Base-by-base conservation (phyloP, 1,284 basidiomycete species). In the Heimioporus retisporus region DNA sequence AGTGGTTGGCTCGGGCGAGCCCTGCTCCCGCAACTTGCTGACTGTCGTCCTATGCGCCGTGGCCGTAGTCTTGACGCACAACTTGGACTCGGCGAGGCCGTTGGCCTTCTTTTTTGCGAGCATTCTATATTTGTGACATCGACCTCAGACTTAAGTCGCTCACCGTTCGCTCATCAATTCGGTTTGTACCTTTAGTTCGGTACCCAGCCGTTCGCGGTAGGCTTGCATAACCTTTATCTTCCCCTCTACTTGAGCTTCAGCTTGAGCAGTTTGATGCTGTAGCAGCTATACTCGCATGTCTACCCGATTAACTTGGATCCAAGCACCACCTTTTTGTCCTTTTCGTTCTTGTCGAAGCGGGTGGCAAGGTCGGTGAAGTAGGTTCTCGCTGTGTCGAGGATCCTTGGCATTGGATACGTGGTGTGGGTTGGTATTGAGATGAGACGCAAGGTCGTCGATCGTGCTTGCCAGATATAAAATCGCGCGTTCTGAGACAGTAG, bases 151-250 rank as follows among this genome's bases (percentile, higher is more conserved):
- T 3, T 48, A 21, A 6, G 42, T 15, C 25, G 64, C 88, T 70
- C 72, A 96, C 94, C 96, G 89, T 81, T 97, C 90, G 78, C 99
- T 97, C 81, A 99, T 98, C 72, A 98, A 88, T 75, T 96, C 92
- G 61, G 94, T 95, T 81, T 99, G 97, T 6, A 90, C 92, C 74
- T 90, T 89, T 56, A 99, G 86, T 82, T 99, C 97, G 42, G 86
- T 83, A 68, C 96, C 91, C 42, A 99, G 86, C 80, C 95, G 97
- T 77, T 91, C 88, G 71, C 95, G 90, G 84, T 97, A 99, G 11
- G 89, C 88, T 65, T 91, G 87, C 44, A 94, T 85, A 75, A 97
- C 86, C 75, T 86, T 89, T 67, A 85, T 81, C 74, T 92, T 88
- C 83, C 98, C 96, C 70, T 92, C 85, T 71, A 96, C 92, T 91